Percentiles rank a stretch among this genome's conserved stretches.
Evolutionary conservation across 345 rosid genomes (phyloP).

Genomic region (Reutealis trisperma): DNA sequence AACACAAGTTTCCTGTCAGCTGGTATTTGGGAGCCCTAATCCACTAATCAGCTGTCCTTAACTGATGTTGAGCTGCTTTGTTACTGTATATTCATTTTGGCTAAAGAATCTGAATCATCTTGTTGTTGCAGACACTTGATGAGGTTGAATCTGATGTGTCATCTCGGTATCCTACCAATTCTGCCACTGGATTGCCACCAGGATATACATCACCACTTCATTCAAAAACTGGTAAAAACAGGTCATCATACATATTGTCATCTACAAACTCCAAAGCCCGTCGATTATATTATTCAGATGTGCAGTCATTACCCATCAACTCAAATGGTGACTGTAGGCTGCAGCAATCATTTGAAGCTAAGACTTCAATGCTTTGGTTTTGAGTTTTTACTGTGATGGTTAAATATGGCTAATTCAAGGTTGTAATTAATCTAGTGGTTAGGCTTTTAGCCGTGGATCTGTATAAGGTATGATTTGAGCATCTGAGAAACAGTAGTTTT

Average conservation of each 20-base stretch:
- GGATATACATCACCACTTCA: not conserved
- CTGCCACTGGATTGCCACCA: slow-evolving; percentile 15
- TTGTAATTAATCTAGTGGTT: not conserved
- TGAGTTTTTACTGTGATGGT: not conserved
- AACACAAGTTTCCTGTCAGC: too few relatives aligned
- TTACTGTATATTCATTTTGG: not conserved
- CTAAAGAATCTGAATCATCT: not conserved
- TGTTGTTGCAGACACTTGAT: slow-evolving; percentile 26
- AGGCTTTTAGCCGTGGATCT: not conserved
- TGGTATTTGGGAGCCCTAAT: too few relatives aligned
- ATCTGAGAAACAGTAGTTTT: not conserved
- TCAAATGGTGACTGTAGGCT: not conserved
- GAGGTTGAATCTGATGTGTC: slow-evolving; percentile 36
- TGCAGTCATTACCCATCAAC: slow-evolving; percentile 2
- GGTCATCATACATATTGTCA: not conserved
- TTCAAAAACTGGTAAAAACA: slow-evolving; percentile 1
- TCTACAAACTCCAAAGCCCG: slow-evolving; percentile 3
- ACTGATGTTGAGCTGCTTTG: not conserved
- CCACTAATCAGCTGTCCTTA: not conserved
- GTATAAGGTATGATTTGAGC: not conserved
- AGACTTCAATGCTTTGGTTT: not conserved
- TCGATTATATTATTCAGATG: slow-evolving; percentile 12
- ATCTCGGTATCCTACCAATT: slow-evolving; percentile 6
- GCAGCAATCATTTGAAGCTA: not conserved
- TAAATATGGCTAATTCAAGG: not conserved